Conservation (phyloP, 1,284 basidiomycete species). For the Phellopilus nigrolimitatus region DNA sequence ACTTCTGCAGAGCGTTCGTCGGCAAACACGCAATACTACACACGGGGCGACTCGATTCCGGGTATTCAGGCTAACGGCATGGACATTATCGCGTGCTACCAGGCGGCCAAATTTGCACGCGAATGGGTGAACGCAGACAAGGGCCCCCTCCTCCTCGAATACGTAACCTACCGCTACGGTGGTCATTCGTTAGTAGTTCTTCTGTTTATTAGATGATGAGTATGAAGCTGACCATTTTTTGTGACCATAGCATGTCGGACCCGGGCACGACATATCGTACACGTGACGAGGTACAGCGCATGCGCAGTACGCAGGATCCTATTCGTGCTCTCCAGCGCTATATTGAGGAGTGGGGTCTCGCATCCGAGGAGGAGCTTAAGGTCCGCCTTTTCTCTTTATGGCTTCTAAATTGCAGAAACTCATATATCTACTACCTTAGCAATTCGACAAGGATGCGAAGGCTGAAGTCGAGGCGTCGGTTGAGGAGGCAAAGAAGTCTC, state of each 20-base stretch:
- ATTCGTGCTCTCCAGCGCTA: slow-evolving; percentile 94
- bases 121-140: slow-evolving; percentile 88
- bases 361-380: slow-evolving; percentile 88
- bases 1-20: slow-evolving; percentile 90
- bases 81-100: slow-evolving; percentile 92
- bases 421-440: slow-evolving; percentile 39
- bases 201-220: slow-evolving; percentile 11
- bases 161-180: slow-evolving; percentile 98
- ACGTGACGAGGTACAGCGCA: slow-evolving; percentile 95
- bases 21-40: slow-evolving; percentile 94
- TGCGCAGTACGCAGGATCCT: slow-evolving; percentile 95
- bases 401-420: not conserved
- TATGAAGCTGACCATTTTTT: slow-evolving; percentile 11
- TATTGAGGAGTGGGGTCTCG: slow-evolving; percentile 93
- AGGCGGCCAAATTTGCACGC: slow-evolving; percentile 84
- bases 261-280: slow-evolving; percentile 99
- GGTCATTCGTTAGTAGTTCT: slow-evolving; percentile 82
- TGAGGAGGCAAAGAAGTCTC: slow-evolving; percentile 88
- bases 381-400: slow-evolving; percentile 33
- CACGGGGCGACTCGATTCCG: slow-evolving; percentile 94
- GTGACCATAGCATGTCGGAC: slow-evolving; percentile 85
- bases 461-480: slow-evolving; percentile 88
- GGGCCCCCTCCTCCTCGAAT: slow-evolving; percentile 91
- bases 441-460: slow-evolving; percentile 92
- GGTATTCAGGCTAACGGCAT: slow-evolving; percentile 98